Evolutionary conservation across 2,329 filamentous ascomycete genomes (phyloP).

Genomic region (Chaetomium globosum): DNA sequence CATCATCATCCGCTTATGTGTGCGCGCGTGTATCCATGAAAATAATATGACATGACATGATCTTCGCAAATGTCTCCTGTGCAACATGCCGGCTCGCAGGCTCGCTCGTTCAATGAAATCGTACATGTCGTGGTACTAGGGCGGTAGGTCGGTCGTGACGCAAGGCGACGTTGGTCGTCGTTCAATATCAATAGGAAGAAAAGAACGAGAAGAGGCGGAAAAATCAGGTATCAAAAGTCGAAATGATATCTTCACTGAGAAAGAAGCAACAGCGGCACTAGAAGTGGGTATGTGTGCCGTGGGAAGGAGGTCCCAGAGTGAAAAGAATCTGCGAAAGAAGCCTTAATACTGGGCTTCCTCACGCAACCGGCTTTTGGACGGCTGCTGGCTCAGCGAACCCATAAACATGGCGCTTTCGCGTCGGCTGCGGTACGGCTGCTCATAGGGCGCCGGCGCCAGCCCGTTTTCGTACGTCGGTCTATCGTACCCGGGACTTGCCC

Average conservation of each 20-base stretch:
- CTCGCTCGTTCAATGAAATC: constrained; percentile 22
- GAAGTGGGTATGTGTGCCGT: constrained; percentile 6
- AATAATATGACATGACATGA: constrained; percentile 9
- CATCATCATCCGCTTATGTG: neutral
- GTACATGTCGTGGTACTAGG: constrained; percentile 25
- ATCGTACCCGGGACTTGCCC: constrained; percentile 44
- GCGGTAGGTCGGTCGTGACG: neutral
- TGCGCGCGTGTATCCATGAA: constrained; percentile 3
- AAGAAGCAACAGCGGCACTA: constrained; percentile 1
- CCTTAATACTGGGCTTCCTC: constrained; percentile 56
- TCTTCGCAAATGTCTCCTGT: constrained; percentile 13
- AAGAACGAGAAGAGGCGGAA: constrained; percentile 13
- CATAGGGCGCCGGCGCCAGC: constrained; percentile 40
- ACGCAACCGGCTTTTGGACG: constrained; percentile 56
- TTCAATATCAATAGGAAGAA: neutral
- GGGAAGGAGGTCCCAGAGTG: constrained; percentile 25
- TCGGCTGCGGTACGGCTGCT: constrained; percentile 52
- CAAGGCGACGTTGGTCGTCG: neutral
- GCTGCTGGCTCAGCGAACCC: constrained; percentile 53
- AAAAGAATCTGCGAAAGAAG: constrained; percentile 30
- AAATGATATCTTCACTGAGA: constrained; percentile 33
- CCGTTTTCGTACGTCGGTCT: constrained; percentile 43
- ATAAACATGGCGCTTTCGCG: constrained; percentile 65
- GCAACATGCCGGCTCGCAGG: constrained; percentile 15
- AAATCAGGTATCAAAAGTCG: constrained; percentile 24